These are phyloP conservation scores for Lentinula edodes DNA, from an alignment of 768 basidiomycete species.

Conservation along the genomic window DNA sequence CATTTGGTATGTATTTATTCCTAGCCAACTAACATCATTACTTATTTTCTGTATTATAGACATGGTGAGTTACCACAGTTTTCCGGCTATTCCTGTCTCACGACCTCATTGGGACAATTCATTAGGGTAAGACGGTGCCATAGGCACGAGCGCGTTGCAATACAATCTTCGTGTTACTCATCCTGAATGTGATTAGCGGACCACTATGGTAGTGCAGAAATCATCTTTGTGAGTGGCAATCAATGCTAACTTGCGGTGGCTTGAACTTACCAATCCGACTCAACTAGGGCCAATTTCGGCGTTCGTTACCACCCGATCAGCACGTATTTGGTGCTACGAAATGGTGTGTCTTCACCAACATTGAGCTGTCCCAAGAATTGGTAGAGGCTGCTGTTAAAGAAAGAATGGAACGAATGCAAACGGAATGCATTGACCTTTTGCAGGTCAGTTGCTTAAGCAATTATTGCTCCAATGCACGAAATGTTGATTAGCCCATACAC, in stretches of 20 bases:
- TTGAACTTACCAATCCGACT: not conserved
- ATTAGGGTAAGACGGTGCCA: not conserved
- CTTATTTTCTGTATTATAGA: conserved; percentile 26
- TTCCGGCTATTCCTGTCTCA: conserved; percentile 4
- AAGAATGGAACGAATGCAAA: conserved; percentile 64
- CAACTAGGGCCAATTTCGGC: conserved; percentile 64
- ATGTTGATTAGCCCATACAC: not conserved
- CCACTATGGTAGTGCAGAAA: conserved; percentile 82
- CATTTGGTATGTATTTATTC: conserved; percentile 43
- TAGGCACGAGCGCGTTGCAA: not conserved
- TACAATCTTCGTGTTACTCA: conserved; percentile 4
- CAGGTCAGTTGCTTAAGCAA: conserved; percentile 42
- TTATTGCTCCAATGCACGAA: not conserved
- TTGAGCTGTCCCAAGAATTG: conserved; percentile 41
- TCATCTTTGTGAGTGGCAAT: conserved; percentile 60
- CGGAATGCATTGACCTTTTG: conserved; percentile 56
- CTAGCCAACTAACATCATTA: not conserved
- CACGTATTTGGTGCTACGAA: conserved; percentile 72
- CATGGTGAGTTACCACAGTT: conserved; percentile 38
- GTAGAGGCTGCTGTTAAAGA: conserved; percentile 65
- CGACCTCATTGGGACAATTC: not conserved
- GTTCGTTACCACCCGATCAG: conserved; percentile 32
- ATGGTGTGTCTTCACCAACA: conserved; percentile 73
- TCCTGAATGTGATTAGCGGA: conserved; percentile 48
- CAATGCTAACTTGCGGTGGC: conserved; percentile 2